phyloP scores from a whole-genome alignment of 192 early-diverging fungal genomes.

The Coemansia sp. region DNA sequence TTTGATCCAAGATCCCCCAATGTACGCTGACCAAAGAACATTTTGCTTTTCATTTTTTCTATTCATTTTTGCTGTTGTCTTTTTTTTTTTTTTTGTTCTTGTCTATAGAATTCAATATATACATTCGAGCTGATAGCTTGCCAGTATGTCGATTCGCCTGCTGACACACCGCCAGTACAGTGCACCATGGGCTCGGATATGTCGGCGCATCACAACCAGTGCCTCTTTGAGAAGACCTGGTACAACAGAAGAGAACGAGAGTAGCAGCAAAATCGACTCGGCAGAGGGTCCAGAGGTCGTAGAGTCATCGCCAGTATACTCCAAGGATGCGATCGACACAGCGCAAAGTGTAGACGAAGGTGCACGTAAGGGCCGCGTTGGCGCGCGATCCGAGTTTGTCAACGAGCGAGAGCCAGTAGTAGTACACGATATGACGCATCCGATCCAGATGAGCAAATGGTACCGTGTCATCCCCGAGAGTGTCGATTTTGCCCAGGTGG shows the following conservation, averaged over 20 bases:
- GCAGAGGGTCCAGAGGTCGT: constrained; percentile 12
- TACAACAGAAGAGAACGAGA: background rate
- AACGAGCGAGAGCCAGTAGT: constrained; percentile 48
- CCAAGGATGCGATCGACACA: constrained; percentile 31
- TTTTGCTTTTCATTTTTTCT: background rate
- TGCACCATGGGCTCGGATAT: constrained; percentile 6
- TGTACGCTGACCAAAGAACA: background rate
- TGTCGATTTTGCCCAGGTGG: constrained; percentile 19
- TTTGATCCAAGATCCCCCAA: background rate
- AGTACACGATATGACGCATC: constrained; percentile 32
- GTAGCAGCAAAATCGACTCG: background rate
- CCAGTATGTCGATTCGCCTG: constrained; percentile 12
- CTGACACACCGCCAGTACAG: constrained; percentile 6
- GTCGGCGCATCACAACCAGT: constrained; percentile 5
- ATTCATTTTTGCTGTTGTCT: background rate
- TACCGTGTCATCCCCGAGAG: constrained; percentile 34
- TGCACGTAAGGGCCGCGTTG: constrained; percentile 10
- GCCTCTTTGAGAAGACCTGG: background rate
- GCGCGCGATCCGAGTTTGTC: constrained; percentile 28
- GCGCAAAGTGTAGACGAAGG: background rate
- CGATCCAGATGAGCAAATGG: constrained; percentile 47
- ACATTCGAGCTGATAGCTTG: background rate
- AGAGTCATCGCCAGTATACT: constrained; percentile 34
- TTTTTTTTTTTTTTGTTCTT: background rate
- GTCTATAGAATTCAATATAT: background rate